A percentile compares a stretch with the other conserved stretches of the same genome.
Conservation (phyloP, 2,329 filamentous ascomycete genomes). For the Meredithiella fracta region DNA sequence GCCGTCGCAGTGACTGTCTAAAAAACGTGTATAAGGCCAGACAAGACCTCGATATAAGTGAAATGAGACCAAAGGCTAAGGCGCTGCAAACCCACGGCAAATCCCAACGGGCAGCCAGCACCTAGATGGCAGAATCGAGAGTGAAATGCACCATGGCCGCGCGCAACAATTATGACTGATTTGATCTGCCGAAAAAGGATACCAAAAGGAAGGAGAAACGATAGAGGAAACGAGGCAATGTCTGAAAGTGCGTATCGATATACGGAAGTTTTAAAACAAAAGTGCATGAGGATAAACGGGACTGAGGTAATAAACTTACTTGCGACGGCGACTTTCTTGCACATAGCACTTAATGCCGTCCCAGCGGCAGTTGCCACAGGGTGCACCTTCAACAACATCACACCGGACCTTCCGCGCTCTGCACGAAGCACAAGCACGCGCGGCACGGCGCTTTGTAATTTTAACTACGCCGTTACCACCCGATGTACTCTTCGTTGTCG, state of each 20-base stretch:
- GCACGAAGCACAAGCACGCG: conserved; percentile 79
- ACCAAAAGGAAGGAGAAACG: no score
- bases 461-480: conserved; percentile 27
- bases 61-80: background rate
- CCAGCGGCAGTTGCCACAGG: conserved; percentile 74
- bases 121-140: no score
- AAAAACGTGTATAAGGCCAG: background rate
- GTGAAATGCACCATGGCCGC: no score
- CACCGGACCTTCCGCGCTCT: conserved; percentile 81
- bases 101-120: background rate
- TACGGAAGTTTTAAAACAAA: no score
- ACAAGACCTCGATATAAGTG: background rate
- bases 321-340: conserved; percentile 69
- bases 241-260: no score
- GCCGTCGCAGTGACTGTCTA: background rate
- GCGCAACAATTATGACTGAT: no score
- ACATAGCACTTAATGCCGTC: conserved; percentile 64
- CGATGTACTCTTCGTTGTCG: conserved; percentile 5
- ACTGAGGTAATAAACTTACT: no score
- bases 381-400: conserved; percentile 77
- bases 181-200: no score
- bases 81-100: background rate
- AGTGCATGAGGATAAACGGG: no score
- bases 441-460: conserved; percentile 63
- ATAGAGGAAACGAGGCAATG: background rate